phyloP scores from a whole-genome alignment of 805 yeast genomes.

The Blastobotrys americana region DNA sequence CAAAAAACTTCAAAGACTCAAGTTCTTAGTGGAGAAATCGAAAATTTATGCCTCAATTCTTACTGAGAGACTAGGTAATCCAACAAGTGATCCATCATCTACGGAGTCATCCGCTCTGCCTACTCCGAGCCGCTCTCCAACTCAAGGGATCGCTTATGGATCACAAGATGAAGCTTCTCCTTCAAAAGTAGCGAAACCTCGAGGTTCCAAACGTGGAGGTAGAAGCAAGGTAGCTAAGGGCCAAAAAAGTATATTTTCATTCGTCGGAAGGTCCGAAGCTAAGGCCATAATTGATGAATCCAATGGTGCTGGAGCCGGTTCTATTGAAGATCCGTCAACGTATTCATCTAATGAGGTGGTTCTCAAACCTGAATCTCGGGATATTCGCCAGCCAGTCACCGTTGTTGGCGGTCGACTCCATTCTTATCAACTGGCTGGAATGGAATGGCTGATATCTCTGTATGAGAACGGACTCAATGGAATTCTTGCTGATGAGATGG shows the following conservation, averaged over 20 bases:
- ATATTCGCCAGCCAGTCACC: constrained; percentile 44
- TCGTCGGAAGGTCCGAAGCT: no score
- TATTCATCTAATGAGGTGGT: constrained; percentile 4
- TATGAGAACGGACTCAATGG: constrained; percentile 95
- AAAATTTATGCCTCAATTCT: constrained; percentile 82
- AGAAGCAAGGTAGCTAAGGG: neutral
- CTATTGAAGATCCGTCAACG: neutral
- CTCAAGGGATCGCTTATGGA: neutral
- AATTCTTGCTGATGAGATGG: constrained; percentile 96
- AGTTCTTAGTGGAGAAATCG: constrained; percentile 75
- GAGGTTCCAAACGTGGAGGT: neutral
- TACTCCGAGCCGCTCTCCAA: constrained; percentile 16
- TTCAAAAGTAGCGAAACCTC: neutral
- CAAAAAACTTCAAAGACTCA: constrained; percentile 55
- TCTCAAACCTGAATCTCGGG: neutral
- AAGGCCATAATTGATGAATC: neutral
- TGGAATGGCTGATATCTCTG: constrained; percentile 81
- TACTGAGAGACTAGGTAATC: constrained; percentile 53
- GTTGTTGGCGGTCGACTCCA: constrained; percentile 58
- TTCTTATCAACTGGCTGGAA: constrained; percentile 81
- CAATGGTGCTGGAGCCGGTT: neutral
- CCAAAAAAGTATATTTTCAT: no score
- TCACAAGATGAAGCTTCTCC: constrained; percentile 6
- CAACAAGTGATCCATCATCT: no score
- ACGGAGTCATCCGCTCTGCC: neutral